Evolutionary conservation across 305 asterid genomes (phyloP), one percentile per base, ranked within the genome.

Genomic region (Fraxinus ornus): DNA sequence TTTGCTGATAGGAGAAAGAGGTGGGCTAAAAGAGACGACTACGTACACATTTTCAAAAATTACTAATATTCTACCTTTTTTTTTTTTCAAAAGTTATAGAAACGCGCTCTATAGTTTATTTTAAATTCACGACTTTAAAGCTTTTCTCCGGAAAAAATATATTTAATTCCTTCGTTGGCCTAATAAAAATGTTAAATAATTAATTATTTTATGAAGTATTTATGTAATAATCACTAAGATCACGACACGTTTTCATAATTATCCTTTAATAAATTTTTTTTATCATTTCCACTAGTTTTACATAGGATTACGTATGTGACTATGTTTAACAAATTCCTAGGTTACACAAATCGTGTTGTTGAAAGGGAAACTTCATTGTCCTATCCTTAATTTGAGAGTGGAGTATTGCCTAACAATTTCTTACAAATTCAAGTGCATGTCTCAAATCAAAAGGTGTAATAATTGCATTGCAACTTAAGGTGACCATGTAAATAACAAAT

Each of bases 371-470:
- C 73, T 68, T 57, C 44, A 49, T 10, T 32, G 24, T 33, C 74
- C 83, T 10, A 66, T 66, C 33, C 68, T n/a, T 19, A 19, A 19
- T 66, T 13, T 76, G 10, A 30, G 76, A 21, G 77, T 83, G 86
- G 75, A 79, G 35, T 41, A 75, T 74, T 66, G 81, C 81, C 86
- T 74, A 79, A 83, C 86, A 75, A 79, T 75, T 78, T 77, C 60
- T 49, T 44, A 68, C 39, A 66, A 49, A 52, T 77, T 44, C 81
- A 82, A 30, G 39, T 44, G 24, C 0, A 22, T 24, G 0, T 7
- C 33, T 24, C 33, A 64, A 64, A 64, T 64, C 72, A 64, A 64
- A 47, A 64, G 4, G 33, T 24, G 33, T 24, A 8, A 64, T 64
- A 24, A 64, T 64, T 64, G 17, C 30, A 64, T 64, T 3, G 26